Evolutionary conservation across 176 grass and related monocot species (phyloP), one percentile per base, ranked within the genome.

Genomic region (Tuctoria greenei): DNA sequence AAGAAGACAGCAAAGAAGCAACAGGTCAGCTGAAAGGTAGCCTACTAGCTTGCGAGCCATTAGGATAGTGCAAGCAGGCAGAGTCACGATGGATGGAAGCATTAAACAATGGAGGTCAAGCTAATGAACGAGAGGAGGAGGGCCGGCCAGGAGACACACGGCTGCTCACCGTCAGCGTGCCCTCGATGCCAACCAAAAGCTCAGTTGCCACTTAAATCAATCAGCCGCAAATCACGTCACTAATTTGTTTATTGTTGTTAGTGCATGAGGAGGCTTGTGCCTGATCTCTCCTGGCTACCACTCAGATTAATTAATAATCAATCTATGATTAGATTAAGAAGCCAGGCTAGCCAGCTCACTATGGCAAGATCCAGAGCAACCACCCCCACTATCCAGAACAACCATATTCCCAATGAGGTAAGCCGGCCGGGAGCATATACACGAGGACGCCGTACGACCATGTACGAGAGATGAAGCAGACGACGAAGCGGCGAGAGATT

Each of bases 281-380:
- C 49, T 15, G 31, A 38, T 52, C 69, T 27, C 52, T 60, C 71
- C 57, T 38, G 44, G 8, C 25, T 8, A 38, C 61, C 61, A 38
- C 51, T 18, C 58, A 35, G 74, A 38, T 15, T 55, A 38, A 35
- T 38, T 38, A 65, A 64, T 57, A 39, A 38, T 57, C 10, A 38
- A 5, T 9, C 55, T 9, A 37, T 1, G 46, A 77, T 77, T 79
- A 83, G 79, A 79, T 17, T 56, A 79, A 23, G 6, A 17, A 15
- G 38, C 15, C 71, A 18, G 38, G 55, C 25, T 27, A 58, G 36
- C 31, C 3, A n/a, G n/a, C 13, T 11, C 41, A 69, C 69, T 74
- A 84, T 70, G 56, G 86, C 56, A 80, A 80, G 64, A 84, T 80
- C 81, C 76, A 75, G 73, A 68, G 69, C 45, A 84, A 74, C 75